These are phyloP conservation scores for Madurella mycetomatis DNA, from an alignment of 2,329 filamentous ascomycete genomes.

Conservation along the genomic window DNA sequence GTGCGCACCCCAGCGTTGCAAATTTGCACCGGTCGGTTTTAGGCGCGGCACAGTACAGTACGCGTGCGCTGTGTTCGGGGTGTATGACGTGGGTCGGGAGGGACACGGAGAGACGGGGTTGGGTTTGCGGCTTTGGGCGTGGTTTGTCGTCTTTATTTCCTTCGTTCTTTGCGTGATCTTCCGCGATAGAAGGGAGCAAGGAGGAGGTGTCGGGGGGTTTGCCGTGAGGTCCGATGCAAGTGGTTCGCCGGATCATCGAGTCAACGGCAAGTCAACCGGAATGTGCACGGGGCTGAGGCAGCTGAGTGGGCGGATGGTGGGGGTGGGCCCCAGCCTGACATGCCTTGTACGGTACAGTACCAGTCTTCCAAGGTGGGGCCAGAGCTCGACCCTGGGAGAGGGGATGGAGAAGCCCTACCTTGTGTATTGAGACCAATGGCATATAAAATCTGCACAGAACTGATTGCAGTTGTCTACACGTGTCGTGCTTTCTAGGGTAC, in stretches of 20 bases:
- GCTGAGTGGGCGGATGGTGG: conserved; percentile 8
- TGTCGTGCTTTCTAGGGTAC: too few relatives aligned
- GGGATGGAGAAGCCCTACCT: too few relatives aligned
- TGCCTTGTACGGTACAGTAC: neutral
- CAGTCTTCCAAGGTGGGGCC: too few relatives aligned
- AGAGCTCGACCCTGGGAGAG: too few relatives aligned
- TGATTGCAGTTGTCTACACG: too few relatives aligned
- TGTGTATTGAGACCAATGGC: too few relatives aligned
- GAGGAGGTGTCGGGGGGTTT: neutral
- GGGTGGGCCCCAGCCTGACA: conserved; percentile 4
- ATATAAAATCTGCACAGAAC: too few relatives aligned
- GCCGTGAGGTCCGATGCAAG: neutral
- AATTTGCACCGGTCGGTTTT: too few relatives aligned
- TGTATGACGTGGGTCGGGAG: neutral
- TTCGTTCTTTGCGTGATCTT: neutral
- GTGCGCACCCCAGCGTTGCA: neutral
- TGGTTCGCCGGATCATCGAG: neutral
- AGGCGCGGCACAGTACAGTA: too few relatives aligned
- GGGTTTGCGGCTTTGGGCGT: neutral
- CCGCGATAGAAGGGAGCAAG: neutral
- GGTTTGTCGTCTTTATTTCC: neutral
- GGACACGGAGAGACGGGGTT: neutral
- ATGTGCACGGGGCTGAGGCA: conserved; percentile 11
- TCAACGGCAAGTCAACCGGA: neutral
- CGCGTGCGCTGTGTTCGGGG: too few relatives aligned